phyloP scores from a whole-genome alignment of 768 basidiomycete genomes.

The Leccinum rimulosum region DNA sequence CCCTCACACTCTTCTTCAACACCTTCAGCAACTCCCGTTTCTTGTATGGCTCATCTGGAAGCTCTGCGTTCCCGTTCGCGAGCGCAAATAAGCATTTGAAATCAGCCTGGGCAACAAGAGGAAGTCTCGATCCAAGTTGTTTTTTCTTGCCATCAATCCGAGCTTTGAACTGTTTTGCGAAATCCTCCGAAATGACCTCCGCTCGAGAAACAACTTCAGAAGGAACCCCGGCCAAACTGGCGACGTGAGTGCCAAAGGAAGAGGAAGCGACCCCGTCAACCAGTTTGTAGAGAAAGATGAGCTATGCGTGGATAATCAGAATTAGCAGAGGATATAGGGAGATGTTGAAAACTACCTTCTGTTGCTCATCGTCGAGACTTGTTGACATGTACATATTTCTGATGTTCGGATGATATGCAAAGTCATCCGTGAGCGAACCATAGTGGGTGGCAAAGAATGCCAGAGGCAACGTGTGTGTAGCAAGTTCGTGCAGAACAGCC shows the following conservation, averaged over 20 bases:
- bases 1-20: constrained; percentile 46
- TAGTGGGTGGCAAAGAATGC: constrained; percentile 99
- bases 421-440: constrained; percentile 93
- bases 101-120: constrained; percentile 85
- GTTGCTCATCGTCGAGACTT: constrained; percentile 86
- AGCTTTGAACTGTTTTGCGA: constrained; percentile 84
- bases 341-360: constrained; percentile 53
- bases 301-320: constrained; percentile 39
- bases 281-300: constrained; percentile 94
- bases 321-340: background rate
- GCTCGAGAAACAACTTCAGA: constrained; percentile 83
- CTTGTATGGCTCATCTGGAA: constrained; percentile 55
- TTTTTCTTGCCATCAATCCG: constrained; percentile 60
- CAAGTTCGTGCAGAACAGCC: constrained; percentile 93
- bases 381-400: constrained; percentile 96
- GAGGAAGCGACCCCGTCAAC: constrained; percentile 83
- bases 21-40: constrained; percentile 51
- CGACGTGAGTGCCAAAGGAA: constrained; percentile 93
- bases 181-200: constrained; percentile 80
- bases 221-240: constrained; percentile 91
- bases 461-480: constrained; percentile 87
- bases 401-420: constrained; percentile 87
- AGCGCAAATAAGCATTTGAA: constrained; percentile 76
- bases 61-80: constrained; percentile 48
- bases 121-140: constrained; percentile 55